Base-by-base conservation (phyloP, 495 filamentous ascomycete genomes). In the Aspergillus baeticus region DNA sequence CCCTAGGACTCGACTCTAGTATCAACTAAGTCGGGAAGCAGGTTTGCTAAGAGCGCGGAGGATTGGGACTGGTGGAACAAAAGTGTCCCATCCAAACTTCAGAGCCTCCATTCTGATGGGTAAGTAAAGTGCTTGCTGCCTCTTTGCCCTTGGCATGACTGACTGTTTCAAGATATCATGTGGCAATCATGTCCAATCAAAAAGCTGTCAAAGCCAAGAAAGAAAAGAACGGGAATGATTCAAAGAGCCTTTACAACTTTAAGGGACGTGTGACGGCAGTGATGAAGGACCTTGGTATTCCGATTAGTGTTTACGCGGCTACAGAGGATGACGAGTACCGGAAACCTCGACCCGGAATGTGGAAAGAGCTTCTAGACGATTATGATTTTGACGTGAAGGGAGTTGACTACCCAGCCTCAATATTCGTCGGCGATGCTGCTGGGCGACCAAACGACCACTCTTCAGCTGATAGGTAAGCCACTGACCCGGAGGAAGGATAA, bases 61-160 rank as follows among this genome's bases (percentile, higher is more conserved):
- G 94, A 98, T 69, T 99, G 94, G 94, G 89, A 88, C 72, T 99
- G 94, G 94, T 98, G 92, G 92, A 77, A 96, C 65, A 41, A 71
- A 10, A 80, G 69, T 15, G 89, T 97, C 1, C 90, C 90, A 1
- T 69, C 65, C 0, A 81, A 70, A 11, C 58, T 98, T 8, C 80
- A 79, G 49, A 72, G 84, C 42, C 72, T 98, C 6, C 77, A 90
- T 59, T 72, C 81, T 29, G 83, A 91, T 65, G 90, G 89, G 84
- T 95, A 76, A 34, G 77, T 67, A 20, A 21, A 21, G 22, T 8
- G 10, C 21, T 14, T 37, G 18, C 20, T 10, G 10, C 26, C 15
- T 5, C 42, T 49, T 5, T 6, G 41, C 15, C 33, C 18, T 14
- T 5, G 18, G n/a, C 20, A 29, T 18, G 11, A 49, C 42, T 54